Base-by-base conservation (phyloP, 2,329 filamentous ascomycete species). In the Apiospora rasikravindrae region DNA sequence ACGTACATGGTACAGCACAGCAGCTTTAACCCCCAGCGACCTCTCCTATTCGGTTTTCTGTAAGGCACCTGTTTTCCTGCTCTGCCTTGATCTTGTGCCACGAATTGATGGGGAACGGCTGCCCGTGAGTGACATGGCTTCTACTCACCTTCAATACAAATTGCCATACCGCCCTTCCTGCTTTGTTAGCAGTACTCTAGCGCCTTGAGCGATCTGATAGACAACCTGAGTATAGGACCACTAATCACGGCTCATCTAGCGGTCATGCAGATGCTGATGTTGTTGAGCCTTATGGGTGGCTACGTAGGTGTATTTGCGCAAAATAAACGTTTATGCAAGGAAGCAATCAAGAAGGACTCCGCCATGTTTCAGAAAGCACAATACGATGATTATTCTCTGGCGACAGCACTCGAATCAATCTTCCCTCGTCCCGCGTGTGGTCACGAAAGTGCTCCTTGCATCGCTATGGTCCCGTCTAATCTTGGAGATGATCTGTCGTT, bases 61-160 rank as follows among this genome's bases (percentile, higher is more conserved):
- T 69, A 53, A 51, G 47, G 47, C 68, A 47, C 33, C 68, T 40
- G 71, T 72, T 73, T 69, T 73, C 73, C 42, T 73, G 61, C 47
- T 51, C 47, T 16, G 44, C 47, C 44, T 69, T 49, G 53, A 33
- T 61, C 29, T 37, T 40, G 57, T 64, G 57, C 13, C 57, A 64
- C 33, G 19, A 33, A 24, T 64, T 5, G 22, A n/a, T 64, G 33
- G 33, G 57, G 19, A 13, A 40, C 6, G 19, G 57, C 57, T 64
- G 33, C 33, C 57, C 40, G 19, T 13, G 57, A 64, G 33, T 64
- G 57, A 40, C 57, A 40, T n/a, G 57, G 57, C 33, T 13, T 24
- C 13, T 40, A 2, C 57, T 24, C 57, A 24, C 4, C 57, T 40
- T 40, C 47, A 19, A 69, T 69, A 53, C 68, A 16, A 40, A 47